A percentile compares a stretch with the other conserved stretches of the same genome.
These are phyloP conservation scores for Tulasnella sp. DNA, from an alignment of 768 basidiomycete species.

Conservation along the genomic window DNA sequence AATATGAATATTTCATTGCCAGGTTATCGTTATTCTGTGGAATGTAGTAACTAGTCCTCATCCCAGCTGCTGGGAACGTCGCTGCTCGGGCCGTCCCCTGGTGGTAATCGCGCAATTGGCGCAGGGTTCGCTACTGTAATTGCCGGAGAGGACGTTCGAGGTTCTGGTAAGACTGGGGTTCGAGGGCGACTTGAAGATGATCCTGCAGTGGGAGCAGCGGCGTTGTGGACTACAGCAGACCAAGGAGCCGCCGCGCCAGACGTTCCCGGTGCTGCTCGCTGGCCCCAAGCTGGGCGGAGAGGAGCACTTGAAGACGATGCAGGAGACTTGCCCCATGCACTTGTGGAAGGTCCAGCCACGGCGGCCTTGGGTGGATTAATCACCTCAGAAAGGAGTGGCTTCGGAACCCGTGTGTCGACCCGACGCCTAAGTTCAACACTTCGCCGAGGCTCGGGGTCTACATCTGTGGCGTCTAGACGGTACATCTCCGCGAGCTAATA, in stretches of 20 bases:
- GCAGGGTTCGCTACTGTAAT: background rate
- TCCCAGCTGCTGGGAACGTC: background rate
- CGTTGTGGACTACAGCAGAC: background rate
- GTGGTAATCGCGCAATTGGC: background rate
- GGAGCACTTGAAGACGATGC: background rate
- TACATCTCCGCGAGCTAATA: conserved; percentile 69
- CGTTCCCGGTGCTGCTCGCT: conserved; percentile 12
- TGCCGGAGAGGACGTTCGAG: background rate
- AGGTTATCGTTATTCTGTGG: background rate
- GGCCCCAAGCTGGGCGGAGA: conserved; percentile 23
- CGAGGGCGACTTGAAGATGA: background rate
- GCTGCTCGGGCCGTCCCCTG: background rate
- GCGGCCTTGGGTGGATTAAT: conserved; percentile 30
- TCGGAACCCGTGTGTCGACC: conserved; percentile 75
- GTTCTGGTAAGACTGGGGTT: conserved; percentile 6
- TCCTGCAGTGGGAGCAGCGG: background rate
- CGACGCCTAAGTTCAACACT: conserved; percentile 79
- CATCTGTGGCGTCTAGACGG: conserved; percentile 75
- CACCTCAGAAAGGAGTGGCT: conserved; percentile 58
- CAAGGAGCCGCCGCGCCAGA: conserved; percentile 15
- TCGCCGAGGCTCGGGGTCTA: conserved; percentile 87
- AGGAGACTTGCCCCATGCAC: background rate
- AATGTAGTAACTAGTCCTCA: background rate
- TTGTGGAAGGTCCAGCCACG: conserved; percentile 1
- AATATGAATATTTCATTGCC: background rate